A percentile compares a stretch with the other conserved stretches of the same genome.
Evolutionary conservation across 225 moss, liverwort and hornwort genomes (phyloP).

Genomic region (Asterella californica): DNA sequence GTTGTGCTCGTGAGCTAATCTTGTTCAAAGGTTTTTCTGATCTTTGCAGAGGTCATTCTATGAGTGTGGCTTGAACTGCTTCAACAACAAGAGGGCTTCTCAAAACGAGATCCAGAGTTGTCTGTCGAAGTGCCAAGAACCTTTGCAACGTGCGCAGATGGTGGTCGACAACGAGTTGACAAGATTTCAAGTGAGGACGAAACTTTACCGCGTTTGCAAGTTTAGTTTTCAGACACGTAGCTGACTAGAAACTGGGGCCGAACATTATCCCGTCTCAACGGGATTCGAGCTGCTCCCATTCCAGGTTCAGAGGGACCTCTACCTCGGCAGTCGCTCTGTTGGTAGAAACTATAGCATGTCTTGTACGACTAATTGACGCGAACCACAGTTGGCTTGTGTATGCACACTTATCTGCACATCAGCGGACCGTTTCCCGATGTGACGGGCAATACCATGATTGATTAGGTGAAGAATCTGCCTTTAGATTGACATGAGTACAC

Average conservation of each 20-base stretch:
- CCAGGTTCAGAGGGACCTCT: no score
- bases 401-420: no score
- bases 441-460: neutral
- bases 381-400: no score
- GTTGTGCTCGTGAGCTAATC: neutral
- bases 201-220: neutral
- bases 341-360: no score
- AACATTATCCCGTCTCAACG: no score
- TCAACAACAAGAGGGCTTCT: conserved; percentile 41
- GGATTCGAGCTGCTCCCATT: no score
- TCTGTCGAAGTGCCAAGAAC: conserved; percentile 34
- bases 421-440: neutral
- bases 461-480: conserved; percentile 1
- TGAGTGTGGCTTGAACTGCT: conserved; percentile 46
- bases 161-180: conserved; percentile 42
- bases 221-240: neutral
- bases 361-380: no score
- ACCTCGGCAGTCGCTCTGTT: no score
- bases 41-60: conserved; percentile 40
- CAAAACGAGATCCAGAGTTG: conserved; percentile 39
- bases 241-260: no score
- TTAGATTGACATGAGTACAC: conserved; percentile 33
- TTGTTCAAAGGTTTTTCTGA: neutral
- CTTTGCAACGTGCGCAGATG: conserved; percentile 40
- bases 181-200: conserved; percentile 37